Evolutionary conservation across 176 grass and related monocot genomes (phyloP), one percentile per base, ranked within the genome.

Genomic region (Chrysopogon serrulatus): DNA sequence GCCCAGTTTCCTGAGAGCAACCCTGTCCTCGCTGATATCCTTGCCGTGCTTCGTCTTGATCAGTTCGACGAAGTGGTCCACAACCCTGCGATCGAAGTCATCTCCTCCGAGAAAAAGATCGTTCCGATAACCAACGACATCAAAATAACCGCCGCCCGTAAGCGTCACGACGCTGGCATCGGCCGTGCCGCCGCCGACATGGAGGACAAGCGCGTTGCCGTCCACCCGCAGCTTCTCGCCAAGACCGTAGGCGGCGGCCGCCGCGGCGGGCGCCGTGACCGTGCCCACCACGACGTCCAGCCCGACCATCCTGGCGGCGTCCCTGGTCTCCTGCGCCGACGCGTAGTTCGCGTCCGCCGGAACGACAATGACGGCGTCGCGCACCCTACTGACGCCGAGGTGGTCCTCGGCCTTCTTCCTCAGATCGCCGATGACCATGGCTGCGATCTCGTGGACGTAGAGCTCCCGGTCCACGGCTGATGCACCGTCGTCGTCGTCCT

Each of bases 71-170:
- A 85, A 85, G 63, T 85, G 2, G 12, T 57, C 73, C 24, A 80
- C 21, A 0, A 80, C 8, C 2, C 78, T 67, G 31, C 34, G 78
- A 37, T 80, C 78, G 17, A 45, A 57, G 4, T 78, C 73, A 17
- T 85, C 83, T 35, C 73, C 83, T 69, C 83, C 83, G 11, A 85
- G 47, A 36, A 44, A 68, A 14, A 13, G 33, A 19, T 84, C 73
- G 3, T 42, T 0, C 4, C 34, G 0, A 2, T 27, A 19, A 2
- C 32, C 71, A 2, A 48, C 23, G 45, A 23, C 5, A 0, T 57
- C 45, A 21, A 84, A 68, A 5, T 8, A 6, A 0, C 62, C 77
- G 35, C 26, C 77, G 17, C 49, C 31, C 21, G 23, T 51, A 8
- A 49, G 28, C 31, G 33, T 49, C 2, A 68, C 1, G 0, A 77